Evolutionary conservation across 2,329 filamentous ascomycete genomes (phyloP), one percentile per base, ranked within the genome.

Genomic region (Pseudogymnoascus sp.): DNA sequence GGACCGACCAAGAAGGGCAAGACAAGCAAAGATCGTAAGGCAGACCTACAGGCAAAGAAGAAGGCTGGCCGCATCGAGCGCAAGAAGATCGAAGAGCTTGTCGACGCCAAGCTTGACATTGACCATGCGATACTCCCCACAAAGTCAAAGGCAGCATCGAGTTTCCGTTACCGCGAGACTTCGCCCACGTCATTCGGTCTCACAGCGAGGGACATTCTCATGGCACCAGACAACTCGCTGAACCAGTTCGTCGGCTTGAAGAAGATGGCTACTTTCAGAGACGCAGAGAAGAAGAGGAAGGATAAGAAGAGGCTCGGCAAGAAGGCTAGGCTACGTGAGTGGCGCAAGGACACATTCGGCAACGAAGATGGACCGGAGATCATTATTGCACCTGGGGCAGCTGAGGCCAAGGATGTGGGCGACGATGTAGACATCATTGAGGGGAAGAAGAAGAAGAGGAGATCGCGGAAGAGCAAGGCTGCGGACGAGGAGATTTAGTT

Each of bases 181-280:
- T 95, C 90, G 0, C 92, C 94, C 0, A 86, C 88, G 60, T 84
- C 88, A 10, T 99, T 95, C 71, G 94, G 94, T 61, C 84, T 99
- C 69, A 95, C 90, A 0, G 79, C 92, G 1, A 83, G 86, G 63
- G 94, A 99, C 73, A 97, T 99, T 67, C 82, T 99, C 33, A 80
- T 86, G 71, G 90, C 95, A 65, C 90, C 92, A 45, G 94, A 99
- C 75, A 78, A 83, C 52, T 84, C 86, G 59, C 82, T 99, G 65
- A 99, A 99, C 73, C 81, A 92, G 65, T 99, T 88, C 70, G 92
- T 87, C 4, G 92, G 94, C 5, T 77, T 99, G 69, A 99, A 99
- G 81, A 97, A 96, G 76, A 82, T 96, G 62, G 92, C 92, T 3
- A 80, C 89, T 4, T 99, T 94, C 77, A 82, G 94, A 60, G 92